These are phyloP conservation scores for Boletellus ananas DNA, from an alignment of 768 basidiomycete species.

Conservation along the genomic window DNA sequence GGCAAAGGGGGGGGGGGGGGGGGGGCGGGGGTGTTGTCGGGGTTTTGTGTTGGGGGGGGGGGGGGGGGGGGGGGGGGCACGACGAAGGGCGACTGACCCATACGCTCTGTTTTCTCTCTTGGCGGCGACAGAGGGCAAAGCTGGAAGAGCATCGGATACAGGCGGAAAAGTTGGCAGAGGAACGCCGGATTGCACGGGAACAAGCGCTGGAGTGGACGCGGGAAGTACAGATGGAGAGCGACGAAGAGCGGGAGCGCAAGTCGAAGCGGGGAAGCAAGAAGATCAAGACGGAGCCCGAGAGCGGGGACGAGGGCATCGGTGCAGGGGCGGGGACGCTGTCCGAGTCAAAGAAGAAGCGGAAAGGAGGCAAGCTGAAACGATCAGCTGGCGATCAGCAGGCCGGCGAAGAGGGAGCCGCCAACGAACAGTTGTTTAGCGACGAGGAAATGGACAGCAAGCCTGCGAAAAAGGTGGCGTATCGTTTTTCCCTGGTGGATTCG, in stretches of 20 bases:
- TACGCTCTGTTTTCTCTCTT: neutral
- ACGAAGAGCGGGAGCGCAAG: constrained; percentile 74
- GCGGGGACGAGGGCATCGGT: constrained; percentile 43
- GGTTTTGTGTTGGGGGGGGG: no score
- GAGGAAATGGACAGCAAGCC: constrained; percentile 59
- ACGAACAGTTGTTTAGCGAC: constrained; percentile 65
- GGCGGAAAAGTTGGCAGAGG: constrained; percentile 76
- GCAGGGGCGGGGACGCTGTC: constrained; percentile 8
- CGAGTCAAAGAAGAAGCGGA: constrained; percentile 76
- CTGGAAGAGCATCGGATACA: constrained; percentile 63
- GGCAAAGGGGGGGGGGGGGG: no score
- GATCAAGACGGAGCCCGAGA: constrained; percentile 49
- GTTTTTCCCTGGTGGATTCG: neutral
- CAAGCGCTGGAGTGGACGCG: constrained; percentile 77
- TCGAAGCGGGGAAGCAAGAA: constrained; percentile 53
- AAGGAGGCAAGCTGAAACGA: constrained; percentile 69
- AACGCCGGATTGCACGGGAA: constrained; percentile 70
- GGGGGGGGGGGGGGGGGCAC: no score
- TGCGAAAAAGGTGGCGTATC: constrained; percentile 55
- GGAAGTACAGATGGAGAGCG: constrained; percentile 62
- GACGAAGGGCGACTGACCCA: neutral
- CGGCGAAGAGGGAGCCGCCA: constrained; percentile 41
- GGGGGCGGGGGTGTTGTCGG: no score
- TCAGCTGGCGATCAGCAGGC: constrained; percentile 40
- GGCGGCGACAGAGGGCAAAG: constrained; percentile 46